Conservation (phyloP, 176 grass and related monocot genomes). For the Hyparrhenia diplandra region DNA sequence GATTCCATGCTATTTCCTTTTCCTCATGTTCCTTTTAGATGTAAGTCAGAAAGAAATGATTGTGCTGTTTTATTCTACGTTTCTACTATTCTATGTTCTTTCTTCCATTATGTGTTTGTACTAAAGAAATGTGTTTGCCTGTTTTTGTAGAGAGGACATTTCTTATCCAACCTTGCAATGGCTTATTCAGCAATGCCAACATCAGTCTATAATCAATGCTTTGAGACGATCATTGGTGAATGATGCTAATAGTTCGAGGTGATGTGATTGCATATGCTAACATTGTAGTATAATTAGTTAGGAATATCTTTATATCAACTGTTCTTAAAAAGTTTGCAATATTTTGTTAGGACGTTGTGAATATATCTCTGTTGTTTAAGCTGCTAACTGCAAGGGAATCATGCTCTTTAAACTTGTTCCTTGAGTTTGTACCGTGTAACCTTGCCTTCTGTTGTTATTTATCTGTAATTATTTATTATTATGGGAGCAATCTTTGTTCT, state of each 20-base stretch:
- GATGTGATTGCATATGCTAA: conserved; percentile 14
- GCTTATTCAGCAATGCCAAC: conserved; percentile 67
- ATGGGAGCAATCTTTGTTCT: no score
- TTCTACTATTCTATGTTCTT: background rate
- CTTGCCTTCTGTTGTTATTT: no score
- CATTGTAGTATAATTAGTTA: conserved; percentile 13
- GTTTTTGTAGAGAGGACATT: conserved; percentile 51
- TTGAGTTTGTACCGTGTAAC: background rate
- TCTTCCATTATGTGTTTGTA: background rate
- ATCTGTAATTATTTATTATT: no score
- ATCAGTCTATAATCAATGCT: conserved; percentile 47
- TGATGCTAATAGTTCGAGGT: conserved; percentile 86
- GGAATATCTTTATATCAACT: background rate
- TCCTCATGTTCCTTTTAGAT: background rate
- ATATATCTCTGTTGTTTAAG: conserved; percentile 11
- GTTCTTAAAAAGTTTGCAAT: background rate
- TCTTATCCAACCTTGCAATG: conserved; percentile 37
- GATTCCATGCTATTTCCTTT: background rate
- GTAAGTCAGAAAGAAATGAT: background rate
- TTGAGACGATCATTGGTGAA: conserved; percentile 60
- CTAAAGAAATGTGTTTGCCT: background rate
- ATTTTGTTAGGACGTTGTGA: background rate
- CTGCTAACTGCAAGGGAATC: background rate
- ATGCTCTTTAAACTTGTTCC: background rate
- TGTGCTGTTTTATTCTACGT: background rate